phyloP scores from a whole-genome alignment of 2,329 filamentous ascomycete species.

The Cryphonectria nitschkei region DNA sequence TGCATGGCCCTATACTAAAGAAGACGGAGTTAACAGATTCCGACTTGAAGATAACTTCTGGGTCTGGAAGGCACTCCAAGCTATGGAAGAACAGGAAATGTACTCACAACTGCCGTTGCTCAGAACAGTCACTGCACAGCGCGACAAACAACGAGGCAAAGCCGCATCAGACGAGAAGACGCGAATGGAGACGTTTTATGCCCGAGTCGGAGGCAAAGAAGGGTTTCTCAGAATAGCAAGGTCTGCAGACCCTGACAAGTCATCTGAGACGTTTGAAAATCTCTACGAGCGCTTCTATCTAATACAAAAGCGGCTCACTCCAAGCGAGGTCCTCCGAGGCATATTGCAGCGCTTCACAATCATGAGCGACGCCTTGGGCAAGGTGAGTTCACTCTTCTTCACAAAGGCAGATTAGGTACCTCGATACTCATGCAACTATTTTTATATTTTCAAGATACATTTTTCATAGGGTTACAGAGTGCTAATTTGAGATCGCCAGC shows the following conservation, averaged over 20 bases:
- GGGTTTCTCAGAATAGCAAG: background rate
- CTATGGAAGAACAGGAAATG: background rate
- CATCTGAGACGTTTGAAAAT: background rate
- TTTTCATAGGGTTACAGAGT: background rate
- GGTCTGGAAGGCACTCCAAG: constrained; percentile 14
- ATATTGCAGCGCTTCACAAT: constrained; percentile 17
- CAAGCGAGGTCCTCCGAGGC: background rate
- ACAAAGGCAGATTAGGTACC: background rate
- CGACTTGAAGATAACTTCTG: constrained; percentile 13
- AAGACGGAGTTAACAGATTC: background rate
- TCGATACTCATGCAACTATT: no score
- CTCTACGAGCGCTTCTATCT: background rate
- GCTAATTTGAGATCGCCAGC: background rate
- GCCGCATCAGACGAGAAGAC: background rate
- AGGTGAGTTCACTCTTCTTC: background rate
- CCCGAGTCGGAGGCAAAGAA: background rate
- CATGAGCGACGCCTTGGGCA: background rate
- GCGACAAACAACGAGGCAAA: background rate
- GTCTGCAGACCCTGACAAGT: no score
- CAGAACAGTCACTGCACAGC: background rate
- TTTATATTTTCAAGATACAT: no score
- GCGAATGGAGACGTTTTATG: background rate
- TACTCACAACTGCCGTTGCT: background rate
- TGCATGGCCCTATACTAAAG: background rate
- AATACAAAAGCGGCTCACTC: background rate